phyloP scores from a whole-genome alignment of 768 basidiomycete species.

The Mycena amicta region DNA sequence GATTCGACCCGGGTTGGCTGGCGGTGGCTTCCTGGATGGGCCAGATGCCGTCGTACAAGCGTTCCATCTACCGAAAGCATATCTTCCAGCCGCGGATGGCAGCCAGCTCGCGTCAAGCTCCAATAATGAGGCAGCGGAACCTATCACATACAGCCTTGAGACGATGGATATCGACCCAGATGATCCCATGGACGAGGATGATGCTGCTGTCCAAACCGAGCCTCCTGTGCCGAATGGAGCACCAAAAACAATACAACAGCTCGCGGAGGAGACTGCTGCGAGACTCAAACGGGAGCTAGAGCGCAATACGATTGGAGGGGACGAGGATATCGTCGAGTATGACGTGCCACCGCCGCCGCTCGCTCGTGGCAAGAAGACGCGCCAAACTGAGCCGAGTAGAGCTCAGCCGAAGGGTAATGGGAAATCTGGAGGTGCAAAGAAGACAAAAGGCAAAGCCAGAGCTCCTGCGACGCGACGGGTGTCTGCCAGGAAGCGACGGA shows the following conservation, averaged over 20 bases:
- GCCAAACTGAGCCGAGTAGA: constrained; percentile 9
- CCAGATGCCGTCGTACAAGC: constrained; percentile 76
- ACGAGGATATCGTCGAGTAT: constrained; percentile 1
- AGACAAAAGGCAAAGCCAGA: constrained; percentile 15
- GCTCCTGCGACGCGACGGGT: constrained; percentile 27
- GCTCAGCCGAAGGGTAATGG: background rate
- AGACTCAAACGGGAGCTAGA: constrained; percentile 19
- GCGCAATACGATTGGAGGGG: constrained; percentile 9
- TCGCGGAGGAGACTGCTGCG: constrained; percentile 50
- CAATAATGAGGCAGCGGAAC: constrained; percentile 27
- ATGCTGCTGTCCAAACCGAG: background rate
- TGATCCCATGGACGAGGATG: constrained; percentile 32
- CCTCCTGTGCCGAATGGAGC: constrained; percentile 2
- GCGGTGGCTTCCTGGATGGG: constrained; percentile 64
- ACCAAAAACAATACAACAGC: constrained; percentile 67
- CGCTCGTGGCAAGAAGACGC: constrained; percentile 15
- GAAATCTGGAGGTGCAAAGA: constrained; percentile 3
- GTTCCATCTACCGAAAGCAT: constrained; percentile 66
- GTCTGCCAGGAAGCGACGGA: constrained; percentile 24
- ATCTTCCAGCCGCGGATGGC: constrained; percentile 18
- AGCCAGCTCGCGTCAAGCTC: constrained; percentile 19
- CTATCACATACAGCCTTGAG: constrained; percentile 39
- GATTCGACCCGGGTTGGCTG: constrained; percentile 20
- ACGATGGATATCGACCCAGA: constrained; percentile 36
- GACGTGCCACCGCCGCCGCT: background rate